A percentile compares a stretch with the other conserved stretches of the same genome.
Evolutionary conservation across 495 filamentous ascomycete genomes (phyloP).

Genomic region (Astrothelium macrocarpum): DNA sequence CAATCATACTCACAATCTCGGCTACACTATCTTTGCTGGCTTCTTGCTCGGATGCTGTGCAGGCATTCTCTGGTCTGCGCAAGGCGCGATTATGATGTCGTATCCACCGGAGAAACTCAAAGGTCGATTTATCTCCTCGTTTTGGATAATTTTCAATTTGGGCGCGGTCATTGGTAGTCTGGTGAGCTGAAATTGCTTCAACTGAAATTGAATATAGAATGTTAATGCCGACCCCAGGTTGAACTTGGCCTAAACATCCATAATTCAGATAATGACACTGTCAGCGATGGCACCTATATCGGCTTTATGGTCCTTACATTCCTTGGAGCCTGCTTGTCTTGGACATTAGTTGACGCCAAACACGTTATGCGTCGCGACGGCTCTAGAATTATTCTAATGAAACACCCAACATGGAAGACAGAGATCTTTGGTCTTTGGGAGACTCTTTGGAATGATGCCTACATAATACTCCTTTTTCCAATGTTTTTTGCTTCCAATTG

Average conservation of each 20-base stretch:
- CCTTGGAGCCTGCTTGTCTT: constrained; percentile 21
- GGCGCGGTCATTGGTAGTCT: constrained; percentile 42
- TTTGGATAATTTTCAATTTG: constrained; percentile 47
- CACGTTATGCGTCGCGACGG: constrained; percentile 6
- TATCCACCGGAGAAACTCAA: constrained; percentile 41
- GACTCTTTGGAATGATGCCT: constrained; percentile 33
- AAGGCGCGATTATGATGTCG: constrained; percentile 47
- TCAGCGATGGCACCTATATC: constrained; percentile 44
- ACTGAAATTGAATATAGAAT: neutral
- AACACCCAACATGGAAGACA: constrained; percentile 21
- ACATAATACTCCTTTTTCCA: constrained; percentile 40
- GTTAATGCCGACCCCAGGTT: neutral
- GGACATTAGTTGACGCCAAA: neutral
- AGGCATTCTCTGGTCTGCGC: constrained; percentile 42
- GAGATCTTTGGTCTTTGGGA: constrained; percentile 38
- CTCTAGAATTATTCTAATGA: constrained; percentile 9
- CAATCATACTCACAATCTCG: constrained; percentile 1
- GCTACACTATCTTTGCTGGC: constrained; percentile 28
- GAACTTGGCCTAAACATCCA: constrained; percentile 37
- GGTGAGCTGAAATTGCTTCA: constrained; percentile 27
- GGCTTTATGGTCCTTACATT: constrained; percentile 43
- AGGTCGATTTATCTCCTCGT: constrained; percentile 42
- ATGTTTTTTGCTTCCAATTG: constrained; percentile 40
- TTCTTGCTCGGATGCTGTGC: constrained; percentile 41
- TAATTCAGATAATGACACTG: constrained; percentile 29